Conservation (phyloP, 2,329 filamentous ascomycete species). For the Didymella lethalis region DNA sequence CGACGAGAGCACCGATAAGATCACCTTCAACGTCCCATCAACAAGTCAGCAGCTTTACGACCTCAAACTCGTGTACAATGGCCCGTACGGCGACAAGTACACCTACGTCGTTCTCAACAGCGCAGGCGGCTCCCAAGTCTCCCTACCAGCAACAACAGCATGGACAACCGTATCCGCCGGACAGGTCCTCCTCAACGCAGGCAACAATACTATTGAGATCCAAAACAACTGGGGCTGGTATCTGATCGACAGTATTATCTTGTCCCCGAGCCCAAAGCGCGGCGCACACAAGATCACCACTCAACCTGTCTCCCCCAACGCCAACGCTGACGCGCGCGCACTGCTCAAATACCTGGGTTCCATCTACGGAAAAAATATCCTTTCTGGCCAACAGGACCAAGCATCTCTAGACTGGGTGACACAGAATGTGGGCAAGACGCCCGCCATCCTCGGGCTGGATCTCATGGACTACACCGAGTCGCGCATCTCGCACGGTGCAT, state of each 20-base stretch:
- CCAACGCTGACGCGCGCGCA: constrained; percentile 49
- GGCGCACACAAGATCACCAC: constrained; percentile 52
- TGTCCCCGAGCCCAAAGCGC: constrained; percentile 50
- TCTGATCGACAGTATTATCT: constrained; percentile 56
- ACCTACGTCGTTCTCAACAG: constrained; percentile 56
- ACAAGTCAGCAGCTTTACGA: constrained; percentile 53
- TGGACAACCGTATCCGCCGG: constrained; percentile 55
- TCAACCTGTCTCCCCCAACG: constrained; percentile 51
- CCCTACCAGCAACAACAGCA: constrained; percentile 49
- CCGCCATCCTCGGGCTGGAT: constrained; percentile 57
- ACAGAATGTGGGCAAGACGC: constrained; percentile 57
- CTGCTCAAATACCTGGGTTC: constrained; percentile 55
- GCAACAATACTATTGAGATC: constrained; percentile 57
- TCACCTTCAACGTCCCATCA: constrained; percentile 55
- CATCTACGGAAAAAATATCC: constrained; percentile 58
- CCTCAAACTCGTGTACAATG: constrained; percentile 55
- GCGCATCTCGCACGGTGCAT: constrained; percentile 54
- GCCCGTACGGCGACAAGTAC: constrained; percentile 57
- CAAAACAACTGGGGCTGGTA: constrained; percentile 61
- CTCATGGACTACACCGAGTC: constrained; percentile 61
- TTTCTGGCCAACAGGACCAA: constrained; percentile 60
- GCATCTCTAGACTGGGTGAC: constrained; percentile 55
- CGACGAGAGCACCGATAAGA: constrained; percentile 53
- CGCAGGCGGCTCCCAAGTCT: constrained; percentile 54
- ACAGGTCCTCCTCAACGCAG: constrained; percentile 56